These are phyloP conservation scores for Senna tora DNA, from an alignment of 306 rosid genomes.

Conservation along the genomic window DNA sequence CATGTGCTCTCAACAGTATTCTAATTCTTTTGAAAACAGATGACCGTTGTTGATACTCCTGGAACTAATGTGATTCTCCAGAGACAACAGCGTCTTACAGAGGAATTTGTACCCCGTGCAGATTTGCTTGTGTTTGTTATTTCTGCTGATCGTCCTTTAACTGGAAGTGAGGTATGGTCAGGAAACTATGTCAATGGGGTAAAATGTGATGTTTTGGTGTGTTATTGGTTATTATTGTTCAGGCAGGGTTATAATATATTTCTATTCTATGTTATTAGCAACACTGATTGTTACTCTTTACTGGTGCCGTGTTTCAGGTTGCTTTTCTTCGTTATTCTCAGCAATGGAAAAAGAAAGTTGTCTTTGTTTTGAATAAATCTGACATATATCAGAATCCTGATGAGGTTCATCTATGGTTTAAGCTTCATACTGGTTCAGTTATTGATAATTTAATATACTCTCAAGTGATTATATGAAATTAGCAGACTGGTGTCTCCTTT, in stretches of 20 bases:
- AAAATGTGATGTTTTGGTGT: slow-evolving; percentile 12
- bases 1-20: slow-evolving; percentile 31
- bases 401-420: slow-evolving; percentile 61
- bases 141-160: slow-evolving; percentile 96
- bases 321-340: slow-evolving; percentile 89
- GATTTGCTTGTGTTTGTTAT: slow-evolving; percentile 94
- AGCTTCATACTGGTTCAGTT: slow-evolving; percentile 25
- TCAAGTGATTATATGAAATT: slow-evolving; percentile 29
- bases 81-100: slow-evolving; percentile 94
- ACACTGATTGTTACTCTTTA: slow-evolving; percentile 24
- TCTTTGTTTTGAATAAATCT: slow-evolving; percentile 89
- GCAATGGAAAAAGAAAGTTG: slow-evolving; percentile 98
- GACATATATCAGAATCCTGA: slow-evolving; percentile 74
- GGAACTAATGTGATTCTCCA: slow-evolving; percentile 99
- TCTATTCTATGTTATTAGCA: slow-evolving; percentile 22
- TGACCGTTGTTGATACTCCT: slow-evolving; percentile 93
- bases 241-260: slow-evolving; percentile 14
- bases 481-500: neutral
- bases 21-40: slow-evolving; percentile 55
- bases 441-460: slow-evolving; percentile 18
- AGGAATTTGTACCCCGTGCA: slow-evolving; percentile 98
- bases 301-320: slow-evolving; percentile 59
- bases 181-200: slow-evolving; percentile 19
- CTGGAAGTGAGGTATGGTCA: slow-evolving; percentile 90
- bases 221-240: slow-evolving; percentile 13